Evolutionary conservation across 768 basidiomycete species (phyloP), one percentile per base, ranked within the genome.

Genomic region (Phallus indusiatus): DNA sequence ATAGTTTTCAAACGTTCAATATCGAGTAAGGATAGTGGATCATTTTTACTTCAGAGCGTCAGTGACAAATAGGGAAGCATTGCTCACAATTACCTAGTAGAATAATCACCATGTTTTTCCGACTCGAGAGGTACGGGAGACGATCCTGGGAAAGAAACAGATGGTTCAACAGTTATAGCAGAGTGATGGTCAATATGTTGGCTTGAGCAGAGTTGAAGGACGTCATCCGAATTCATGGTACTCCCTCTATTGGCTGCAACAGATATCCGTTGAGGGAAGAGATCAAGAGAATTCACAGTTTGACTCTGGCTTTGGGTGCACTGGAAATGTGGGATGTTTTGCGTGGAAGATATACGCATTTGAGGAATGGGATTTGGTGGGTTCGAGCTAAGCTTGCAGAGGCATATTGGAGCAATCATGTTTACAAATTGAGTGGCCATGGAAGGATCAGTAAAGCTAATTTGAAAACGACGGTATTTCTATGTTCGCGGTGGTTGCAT

Each of bases 391-490:
- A 51, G 49, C 46, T 37, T 59, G 49, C 50, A 59, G 11, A 48
- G 57, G 35, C 57, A 59, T 14, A 53, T 37, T 5, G 33, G 57
- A 22, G 35, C 49, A 48, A 59, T 59, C 16, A 48, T 51, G 33
- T 59, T 21, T 9, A 59, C 37, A 24, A 59, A 59, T 14, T 37
- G 49, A 22, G 33, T 37, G 14, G 50, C 33, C 36, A 21, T 6
- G 11, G 18, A 17, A 28, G 50, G 57, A 35, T 59, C 50, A 20
- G 47, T 20, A 22, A 59, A 59, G 33, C 57, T 52, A 36, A 59
- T 59, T 53, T 59, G 57, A 37, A 59, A 59, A 20, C 57, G 49
- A 18, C 57, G 57, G 24, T 52, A 59, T 51, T 36, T 53, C 57
- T 59, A 48, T 9, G 20, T 33, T n/a, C 12, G 47, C 50, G 9